Evolutionary conservation across 306 rosid genomes (phyloP), one percentile per base, ranked within the genome.

Genomic region (Fragaria ananassa): DNA sequence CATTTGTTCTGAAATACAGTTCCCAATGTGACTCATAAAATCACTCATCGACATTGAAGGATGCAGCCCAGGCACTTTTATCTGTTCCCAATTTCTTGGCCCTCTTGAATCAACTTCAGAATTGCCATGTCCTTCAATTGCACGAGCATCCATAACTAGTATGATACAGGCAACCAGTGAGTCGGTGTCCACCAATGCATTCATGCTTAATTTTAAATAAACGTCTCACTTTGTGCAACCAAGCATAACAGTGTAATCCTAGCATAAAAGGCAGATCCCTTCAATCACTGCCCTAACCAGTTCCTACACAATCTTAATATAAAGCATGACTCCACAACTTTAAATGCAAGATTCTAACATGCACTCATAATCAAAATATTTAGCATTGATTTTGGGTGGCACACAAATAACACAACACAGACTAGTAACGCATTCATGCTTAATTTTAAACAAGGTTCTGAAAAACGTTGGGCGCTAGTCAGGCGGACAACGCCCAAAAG

Each of bases 1-100:
- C 71, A 90, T 80, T 84, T 93, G 92, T 70, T 93, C 96, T 1
- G 94, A 86, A 74, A 93, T 79, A 78, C 94, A 87, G 47, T 83
- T 87, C 45, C 83, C 97, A 73, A 93, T 85, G 74, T 90, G 96
- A 80, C 74, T 87, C 86, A 90, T 75, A 37, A 90, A 83, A 86
- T 93, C 91, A 14, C 91, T 87, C 91, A 87, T 76, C 12, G 94
- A 90, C 89, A 93, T 93, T 19, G 97, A 90, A 19, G 90, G 85
- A 66, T 75, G 88, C 47, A 93, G 75, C 75, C 96, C 97, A 50
- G 91, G 85, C n/a, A 90, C 71, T 78, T 86, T 87, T 64, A 90
- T 85, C 81, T 87, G 89, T 73, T 87, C 91, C 90, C 86, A 87
- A 76, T 82, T 86, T 81, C 78, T 81, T 27, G 87, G 60, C 56